Evolutionary conservation across 148 eudicot species (phyloP).

Genomic region (Rheum nobile): DNA sequence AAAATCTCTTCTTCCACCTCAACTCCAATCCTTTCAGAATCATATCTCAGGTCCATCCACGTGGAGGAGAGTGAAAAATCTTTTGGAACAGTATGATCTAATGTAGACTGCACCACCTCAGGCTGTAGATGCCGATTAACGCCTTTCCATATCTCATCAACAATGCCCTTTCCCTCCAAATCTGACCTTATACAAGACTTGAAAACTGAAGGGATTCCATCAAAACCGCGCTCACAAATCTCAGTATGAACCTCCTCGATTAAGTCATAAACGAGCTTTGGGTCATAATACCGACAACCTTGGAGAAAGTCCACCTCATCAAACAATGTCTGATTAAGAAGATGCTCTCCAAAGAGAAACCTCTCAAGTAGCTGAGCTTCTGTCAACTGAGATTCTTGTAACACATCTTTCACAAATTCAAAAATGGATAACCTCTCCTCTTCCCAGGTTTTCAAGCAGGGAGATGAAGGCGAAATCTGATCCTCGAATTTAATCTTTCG

Average conservation of each 20-base stretch:
- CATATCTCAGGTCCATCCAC: constrained; percentile 47
- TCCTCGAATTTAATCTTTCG: constrained; percentile 53
- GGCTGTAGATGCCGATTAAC: constrained; percentile 44
- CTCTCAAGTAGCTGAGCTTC: constrained; percentile 69
- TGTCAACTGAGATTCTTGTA: constrained; percentile 63
- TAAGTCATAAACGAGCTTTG: constrained; percentile 73
- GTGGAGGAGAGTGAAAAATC: constrained; percentile 24
- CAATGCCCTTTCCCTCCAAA: constrained; percentile 45
- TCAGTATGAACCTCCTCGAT: constrained; percentile 54
- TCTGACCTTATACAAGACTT: constrained; percentile 25
- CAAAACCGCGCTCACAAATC: constrained; percentile 45
- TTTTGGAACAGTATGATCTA: constrained; percentile 47
- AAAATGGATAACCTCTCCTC: constrained; percentile 48
- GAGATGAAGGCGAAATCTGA: constrained; percentile 16
- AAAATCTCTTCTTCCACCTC: constrained; percentile 54
- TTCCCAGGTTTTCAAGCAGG: constrained; percentile 10
- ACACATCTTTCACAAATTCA: constrained; percentile 67
- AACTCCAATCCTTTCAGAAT: constrained; percentile 33
- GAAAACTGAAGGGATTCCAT: constrained; percentile 29
- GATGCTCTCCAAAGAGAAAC: constrained; percentile 43
- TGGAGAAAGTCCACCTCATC: constrained; percentile 73
- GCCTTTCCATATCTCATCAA: constrained; percentile 56
- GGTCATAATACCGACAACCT: constrained; percentile 49
- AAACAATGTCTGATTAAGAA: constrained; percentile 61
- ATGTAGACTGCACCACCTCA: constrained; percentile 26